Evolutionary conservation across 345 rosid genomes (phyloP).

Genomic region (Crucihimalaya himalaica): DNA sequence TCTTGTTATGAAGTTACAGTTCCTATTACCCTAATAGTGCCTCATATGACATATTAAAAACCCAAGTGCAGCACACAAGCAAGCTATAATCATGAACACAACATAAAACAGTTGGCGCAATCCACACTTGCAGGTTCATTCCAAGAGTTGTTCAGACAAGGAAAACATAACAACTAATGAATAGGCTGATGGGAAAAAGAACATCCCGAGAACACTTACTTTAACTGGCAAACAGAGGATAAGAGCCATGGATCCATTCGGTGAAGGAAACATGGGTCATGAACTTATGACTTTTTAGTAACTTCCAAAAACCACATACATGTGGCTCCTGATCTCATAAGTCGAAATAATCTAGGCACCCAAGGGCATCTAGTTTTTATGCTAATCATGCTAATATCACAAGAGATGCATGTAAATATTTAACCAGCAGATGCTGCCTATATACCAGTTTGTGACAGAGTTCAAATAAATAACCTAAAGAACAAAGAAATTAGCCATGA

Average conservation of each 20-base stretch:
- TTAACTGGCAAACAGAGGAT: neutral
- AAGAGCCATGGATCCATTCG: neutral
- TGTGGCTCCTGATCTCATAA: constrained; percentile 3
- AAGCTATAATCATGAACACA: neutral
- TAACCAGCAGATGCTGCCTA: constrained; percentile 2
- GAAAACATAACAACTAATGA: neutral
- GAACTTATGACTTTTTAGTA: neutral
- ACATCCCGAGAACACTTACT: neutral
- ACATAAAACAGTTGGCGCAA: neutral
- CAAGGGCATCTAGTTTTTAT: neutral
- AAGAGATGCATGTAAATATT: neutral
- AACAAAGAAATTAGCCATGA: constrained; percentile 18
- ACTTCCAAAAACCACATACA: neutral
- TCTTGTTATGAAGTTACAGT: neutral
- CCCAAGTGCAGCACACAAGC: neutral
- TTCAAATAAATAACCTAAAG: neutral
- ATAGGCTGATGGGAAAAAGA: neutral
- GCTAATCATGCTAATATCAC: neutral
- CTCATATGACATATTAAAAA: neutral
- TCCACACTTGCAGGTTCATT: neutral
- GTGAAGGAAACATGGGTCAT: neutral
- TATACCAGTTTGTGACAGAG: neutral
- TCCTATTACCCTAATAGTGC: neutral
- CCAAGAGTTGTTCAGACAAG: neutral
- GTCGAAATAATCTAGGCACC: neutral